Base-by-base conservation (phyloP, 2,329 filamentous ascomycete genomes). In the Parascedosporium putredinis region DNA sequence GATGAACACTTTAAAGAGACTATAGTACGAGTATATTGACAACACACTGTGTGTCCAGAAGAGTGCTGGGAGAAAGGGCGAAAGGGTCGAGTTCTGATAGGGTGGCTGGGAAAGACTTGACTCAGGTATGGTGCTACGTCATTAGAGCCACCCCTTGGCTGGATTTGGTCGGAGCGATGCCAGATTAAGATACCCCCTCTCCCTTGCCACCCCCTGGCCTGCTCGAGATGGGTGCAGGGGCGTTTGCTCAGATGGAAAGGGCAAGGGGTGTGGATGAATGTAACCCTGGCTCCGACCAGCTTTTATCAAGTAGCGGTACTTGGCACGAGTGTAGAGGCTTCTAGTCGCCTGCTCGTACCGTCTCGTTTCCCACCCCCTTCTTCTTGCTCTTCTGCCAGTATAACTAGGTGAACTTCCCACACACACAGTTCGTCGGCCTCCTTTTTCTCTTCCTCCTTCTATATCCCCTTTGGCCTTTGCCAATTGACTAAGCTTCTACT, bases 401-500 rank as follows among this genome's bases (percentile, higher is more conserved):
- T 48, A 48, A 48, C 33, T 40, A 29, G 20, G 43, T 14, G 23
- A 45, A 5, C 45, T 4, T 14, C 16, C 12, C 6, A 6, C 3
- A 7, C 40, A 36, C 6, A 44, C 47, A 50, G 29, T 24, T 10
- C 36, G 8, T 36, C 47, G 16, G 7, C 36, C 14, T 16, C 40
- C 22, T 29, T 23, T 34, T 50, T 27, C 34, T 42, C 25, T 31
- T 42, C 22, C 29, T 20, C 44, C 34, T 38, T 44, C 14, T 24
- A n/a, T 33, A n/a, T n/a, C n/a, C 16, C 34, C 46, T 33, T 36
- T 48, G 34, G 46, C 31, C 46, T 48, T 36, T 27, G 46, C 46
- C 46, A 48, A 48, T 40, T 48, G 33, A 48, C 47, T 49, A 20
- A 29, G 31, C 25, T 18, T 44, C 20, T 31, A 5, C 9, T 29